These are phyloP conservation scores for Cordyceps fumosorosea DNA, from an alignment of 2,329 filamentous ascomycete genomes.

Conservation along the genomic window DNA sequence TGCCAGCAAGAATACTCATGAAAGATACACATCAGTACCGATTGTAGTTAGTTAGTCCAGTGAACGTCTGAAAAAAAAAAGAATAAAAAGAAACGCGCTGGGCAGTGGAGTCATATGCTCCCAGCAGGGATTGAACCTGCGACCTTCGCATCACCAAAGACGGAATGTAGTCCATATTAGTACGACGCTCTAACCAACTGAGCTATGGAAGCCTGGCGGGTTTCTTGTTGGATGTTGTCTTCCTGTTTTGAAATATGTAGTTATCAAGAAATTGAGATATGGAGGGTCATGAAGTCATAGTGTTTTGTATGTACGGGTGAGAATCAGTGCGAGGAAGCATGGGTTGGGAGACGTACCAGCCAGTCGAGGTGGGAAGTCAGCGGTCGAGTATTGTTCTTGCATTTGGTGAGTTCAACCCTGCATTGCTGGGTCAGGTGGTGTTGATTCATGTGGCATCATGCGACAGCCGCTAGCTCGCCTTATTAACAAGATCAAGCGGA, in stretches of 20 bases:
- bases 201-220: conserved; percentile 3
- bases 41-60: too few species aligned
- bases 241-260: background rate
- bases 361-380: too few species aligned
- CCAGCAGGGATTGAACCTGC: conserved; percentile 10
- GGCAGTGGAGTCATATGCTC: background rate
- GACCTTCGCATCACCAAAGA: conserved; percentile 9
- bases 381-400: too few species aligned
- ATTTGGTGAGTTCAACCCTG: too few species aligned
- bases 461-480: too few species aligned
- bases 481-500: too few species aligned
- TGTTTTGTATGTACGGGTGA: background rate
- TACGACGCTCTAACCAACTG: conserved; percentile 12
- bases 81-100: background rate
- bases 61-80: background rate
- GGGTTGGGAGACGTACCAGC: background rate
- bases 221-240: background rate
- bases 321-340: background rate
- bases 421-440: too few species aligned
- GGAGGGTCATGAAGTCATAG: background rate
- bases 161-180: conserved; percentile 3
- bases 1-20: too few species aligned
- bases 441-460: too few species aligned
- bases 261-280: too few species aligned
- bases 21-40: too few species aligned